Conservation (phyloP, 306 rosid species). For the Ceratonia siliqua region DNA sequence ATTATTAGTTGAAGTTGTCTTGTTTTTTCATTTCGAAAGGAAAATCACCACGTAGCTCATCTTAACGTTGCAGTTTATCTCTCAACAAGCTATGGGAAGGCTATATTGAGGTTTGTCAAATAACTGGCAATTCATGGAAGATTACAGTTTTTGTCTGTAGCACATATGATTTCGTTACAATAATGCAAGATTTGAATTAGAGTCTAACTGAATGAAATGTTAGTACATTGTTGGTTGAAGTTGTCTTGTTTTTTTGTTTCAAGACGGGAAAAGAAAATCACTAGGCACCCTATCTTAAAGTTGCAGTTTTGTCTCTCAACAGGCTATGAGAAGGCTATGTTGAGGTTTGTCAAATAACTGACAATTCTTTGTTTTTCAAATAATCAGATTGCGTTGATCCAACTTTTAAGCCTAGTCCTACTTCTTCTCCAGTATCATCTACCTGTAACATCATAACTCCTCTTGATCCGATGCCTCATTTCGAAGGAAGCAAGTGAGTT, state of each 20-base stretch:
- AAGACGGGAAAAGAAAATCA: no score
- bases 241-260: no score
- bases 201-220: no score
- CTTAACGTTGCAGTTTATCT: slow-evolving; percentile 89
- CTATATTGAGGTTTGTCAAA: slow-evolving; percentile 72
- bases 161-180: no score
- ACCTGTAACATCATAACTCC: slow-evolving; percentile 43
- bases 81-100: slow-evolving; percentile 82
- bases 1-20: no score
- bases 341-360: slow-evolving; percentile 63
- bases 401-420: slow-evolving; percentile 71
- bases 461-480: slow-evolving; percentile 64
- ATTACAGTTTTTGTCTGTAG: no score
- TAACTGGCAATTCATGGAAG: no score
- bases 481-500: no score
- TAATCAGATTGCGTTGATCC: slow-evolving; percentile 68
- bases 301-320: slow-evolving; percentile 79
- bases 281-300: slow-evolving; percentile 94
- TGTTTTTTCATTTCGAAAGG: slow-evolving; percentile 48
- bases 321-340: slow-evolving; percentile 81
- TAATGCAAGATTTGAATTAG: no score
- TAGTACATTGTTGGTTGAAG: no score
- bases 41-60: slow-evolving; percentile 92
- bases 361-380: no score
- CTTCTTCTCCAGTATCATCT: slow-evolving; percentile 42